phyloP scores from a whole-genome alignment of 176 grass and related monocot species.

The Pontederia crassipes region DNA sequence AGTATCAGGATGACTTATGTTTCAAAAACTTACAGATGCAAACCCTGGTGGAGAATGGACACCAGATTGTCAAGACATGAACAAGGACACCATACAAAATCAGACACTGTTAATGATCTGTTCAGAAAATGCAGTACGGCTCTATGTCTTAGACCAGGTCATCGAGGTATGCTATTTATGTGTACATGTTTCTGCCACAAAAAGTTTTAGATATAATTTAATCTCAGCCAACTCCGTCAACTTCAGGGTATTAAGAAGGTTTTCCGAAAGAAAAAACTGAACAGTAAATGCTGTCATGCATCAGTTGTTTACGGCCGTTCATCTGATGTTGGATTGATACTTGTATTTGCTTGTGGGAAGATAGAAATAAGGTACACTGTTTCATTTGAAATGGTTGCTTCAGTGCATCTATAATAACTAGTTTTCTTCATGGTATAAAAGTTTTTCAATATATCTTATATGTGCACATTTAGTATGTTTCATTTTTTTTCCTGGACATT shows the following conservation, averaged over 20 bases:
- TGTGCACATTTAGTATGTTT: neutral
- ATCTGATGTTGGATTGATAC: conserved; percentile 54
- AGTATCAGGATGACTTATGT: neutral
- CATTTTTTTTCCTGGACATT: neutral
- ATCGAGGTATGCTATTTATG: conserved; percentile 51
- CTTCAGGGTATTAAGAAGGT: conserved; percentile 78
- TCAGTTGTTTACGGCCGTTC: conserved; percentile 53
- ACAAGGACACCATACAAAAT: conserved; percentile 26
- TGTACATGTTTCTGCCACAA: neutral
- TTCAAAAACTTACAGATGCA: conserved; percentile 33
- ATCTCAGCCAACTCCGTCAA: neutral
- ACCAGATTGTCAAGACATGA: conserved; percentile 25
- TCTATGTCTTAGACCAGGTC: conserved; percentile 60
- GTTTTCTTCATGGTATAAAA: neutral
- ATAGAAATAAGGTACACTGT: conserved; percentile 69
- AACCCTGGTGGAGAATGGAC: conserved; percentile 13
- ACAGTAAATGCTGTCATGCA: conserved; percentile 46
- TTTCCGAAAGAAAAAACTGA: conserved; percentile 66
- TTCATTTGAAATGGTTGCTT: neutral
- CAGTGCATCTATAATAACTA: neutral
- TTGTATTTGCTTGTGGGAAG: conserved; percentile 64
- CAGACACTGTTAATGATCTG: conserved; percentile 66
- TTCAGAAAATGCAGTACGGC: conserved; percentile 73
- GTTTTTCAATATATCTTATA: neutral
- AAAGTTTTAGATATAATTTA: neutral